A percentile compares a stretch with the other conserved stretches of the same genome.
Conservation (phyloP, 441 rosid genomes). For the Dalechampia spathulata region DNA sequence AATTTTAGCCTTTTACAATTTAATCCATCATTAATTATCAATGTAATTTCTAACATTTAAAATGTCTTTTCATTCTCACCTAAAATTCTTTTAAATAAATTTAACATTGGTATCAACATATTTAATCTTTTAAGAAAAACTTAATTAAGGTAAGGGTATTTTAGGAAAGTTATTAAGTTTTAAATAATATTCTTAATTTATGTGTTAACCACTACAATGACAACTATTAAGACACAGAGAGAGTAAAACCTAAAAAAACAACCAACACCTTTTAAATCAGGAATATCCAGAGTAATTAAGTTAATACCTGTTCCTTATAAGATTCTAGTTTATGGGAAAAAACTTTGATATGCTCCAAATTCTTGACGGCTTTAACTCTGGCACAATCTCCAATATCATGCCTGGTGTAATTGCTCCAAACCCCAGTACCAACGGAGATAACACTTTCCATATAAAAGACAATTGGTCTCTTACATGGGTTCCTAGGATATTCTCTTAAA, state of each 20-base stretch:
- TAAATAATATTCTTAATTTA: no score
- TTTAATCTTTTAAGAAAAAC: no score
- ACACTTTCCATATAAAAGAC: slow-evolving; percentile 56
- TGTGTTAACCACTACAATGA: no score
- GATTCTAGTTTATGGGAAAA: slow-evolving; percentile 40
- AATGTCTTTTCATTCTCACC: no score
- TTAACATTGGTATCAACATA: no score
- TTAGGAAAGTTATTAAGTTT: no score
- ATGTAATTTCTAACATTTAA: no score
- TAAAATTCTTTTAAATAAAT: no score
- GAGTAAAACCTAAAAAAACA: background rate
- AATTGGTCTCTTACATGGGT: slow-evolving; percentile 56
- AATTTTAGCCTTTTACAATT: no score
- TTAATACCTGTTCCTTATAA: slow-evolving; percentile 48
- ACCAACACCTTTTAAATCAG: slow-evolving; percentile 1
- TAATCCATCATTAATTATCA: no score
- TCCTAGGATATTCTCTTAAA: slow-evolving; percentile 62
- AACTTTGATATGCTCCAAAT: slow-evolving; percentile 38
- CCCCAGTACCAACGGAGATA: slow-evolving; percentile 32
- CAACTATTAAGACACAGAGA: no score
- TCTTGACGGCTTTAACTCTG: slow-evolving; percentile 35
- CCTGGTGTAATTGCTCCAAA: slow-evolving; percentile 53
- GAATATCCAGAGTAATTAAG: slow-evolving; percentile 2
- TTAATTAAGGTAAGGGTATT: no score
- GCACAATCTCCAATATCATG: slow-evolving; percentile 38